These are phyloP conservation scores for Pascua guehoae DNA, from an alignment of 1,284 basidiomycete species.

Conservation along the genomic window DNA sequence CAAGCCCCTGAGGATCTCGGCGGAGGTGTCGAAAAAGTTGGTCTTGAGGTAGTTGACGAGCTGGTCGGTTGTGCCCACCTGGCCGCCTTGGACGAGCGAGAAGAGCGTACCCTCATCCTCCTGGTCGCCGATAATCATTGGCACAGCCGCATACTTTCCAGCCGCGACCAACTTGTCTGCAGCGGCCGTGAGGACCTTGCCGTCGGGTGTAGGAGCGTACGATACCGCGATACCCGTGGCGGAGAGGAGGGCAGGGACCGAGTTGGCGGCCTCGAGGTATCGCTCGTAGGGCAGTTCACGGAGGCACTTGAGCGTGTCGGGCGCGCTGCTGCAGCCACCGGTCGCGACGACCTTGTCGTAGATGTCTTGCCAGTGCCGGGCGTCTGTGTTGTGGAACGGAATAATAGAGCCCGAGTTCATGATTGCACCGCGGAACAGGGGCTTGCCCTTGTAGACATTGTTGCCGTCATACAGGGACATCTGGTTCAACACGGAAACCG, in stretches of 20 bases:
- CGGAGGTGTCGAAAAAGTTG: constrained; percentile 22
- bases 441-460: constrained; percentile 46
- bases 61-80: constrained; percentile 16
- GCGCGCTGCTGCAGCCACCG: constrained; percentile 17
- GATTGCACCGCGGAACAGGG: constrained; percentile 45
- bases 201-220: constrained; percentile 57
- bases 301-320: constrained; percentile 56
- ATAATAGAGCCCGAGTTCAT: constrained; percentile 50
- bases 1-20: constrained; percentile 18
- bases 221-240: constrained; percentile 30
- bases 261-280: constrained; percentile 14
- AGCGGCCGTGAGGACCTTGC: constrained; percentile 53
- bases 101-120: constrained; percentile 22
- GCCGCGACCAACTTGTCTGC: constrained; percentile 30
- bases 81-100: constrained; percentile 28
- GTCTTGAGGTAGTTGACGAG: constrained; percentile 20
- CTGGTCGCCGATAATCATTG: constrained; percentile 24
- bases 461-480: constrained; percentile 57
- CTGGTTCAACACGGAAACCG: constrained; percentile 40
- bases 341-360: constrained; percentile 11
- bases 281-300: constrained; percentile 50
- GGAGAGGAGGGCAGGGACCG: constrained; percentile 10
- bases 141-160: constrained; percentile 12
- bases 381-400: constrained; percentile 14
- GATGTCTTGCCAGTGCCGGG: constrained; percentile 11